These are phyloP conservation scores for Syzygium oleosum DNA, from an alignment of 345 rosid genomes.

Conservation along the genomic window DNA sequence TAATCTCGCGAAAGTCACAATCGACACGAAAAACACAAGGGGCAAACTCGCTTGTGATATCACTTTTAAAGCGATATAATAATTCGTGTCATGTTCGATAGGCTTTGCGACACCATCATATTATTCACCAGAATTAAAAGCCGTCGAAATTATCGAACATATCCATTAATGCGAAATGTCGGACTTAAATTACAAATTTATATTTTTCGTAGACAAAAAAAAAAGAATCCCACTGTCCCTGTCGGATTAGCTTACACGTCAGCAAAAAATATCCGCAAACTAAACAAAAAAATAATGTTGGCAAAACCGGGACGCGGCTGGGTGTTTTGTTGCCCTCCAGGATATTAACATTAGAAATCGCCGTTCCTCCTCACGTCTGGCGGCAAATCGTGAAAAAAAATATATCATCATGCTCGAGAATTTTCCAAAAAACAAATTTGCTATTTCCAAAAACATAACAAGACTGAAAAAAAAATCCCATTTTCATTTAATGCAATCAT, in stretches of 20 bases:
- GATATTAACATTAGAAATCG: neutral
- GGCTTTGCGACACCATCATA: neutral
- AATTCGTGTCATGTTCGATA: neutral
- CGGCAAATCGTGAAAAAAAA: neutral
- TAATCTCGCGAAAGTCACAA: neutral
- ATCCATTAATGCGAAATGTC: neutral
- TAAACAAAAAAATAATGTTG: neutral
- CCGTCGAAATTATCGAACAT: neutral
- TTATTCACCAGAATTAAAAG: neutral
- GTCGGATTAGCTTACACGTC: neutral
- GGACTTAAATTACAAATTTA: neutral
- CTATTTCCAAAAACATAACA: neutral
- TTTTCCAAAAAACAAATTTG: neutral
- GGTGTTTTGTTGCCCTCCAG: neutral
- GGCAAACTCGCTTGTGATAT: neutral
- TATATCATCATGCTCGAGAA: neutral
- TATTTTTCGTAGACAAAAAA: neutral
- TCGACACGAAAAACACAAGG: neutral
- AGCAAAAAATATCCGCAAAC: conserved; percentile 8
- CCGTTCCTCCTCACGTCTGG: neutral
- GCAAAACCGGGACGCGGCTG: neutral
- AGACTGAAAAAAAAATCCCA: neutral
- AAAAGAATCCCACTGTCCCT: neutral
- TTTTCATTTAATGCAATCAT: neutral
- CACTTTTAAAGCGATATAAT: neutral